Evolutionary conservation across 306 rosid genomes (phyloP), one percentile per base, ranked within the genome.

Genomic region (Rosa multiflora): DNA sequence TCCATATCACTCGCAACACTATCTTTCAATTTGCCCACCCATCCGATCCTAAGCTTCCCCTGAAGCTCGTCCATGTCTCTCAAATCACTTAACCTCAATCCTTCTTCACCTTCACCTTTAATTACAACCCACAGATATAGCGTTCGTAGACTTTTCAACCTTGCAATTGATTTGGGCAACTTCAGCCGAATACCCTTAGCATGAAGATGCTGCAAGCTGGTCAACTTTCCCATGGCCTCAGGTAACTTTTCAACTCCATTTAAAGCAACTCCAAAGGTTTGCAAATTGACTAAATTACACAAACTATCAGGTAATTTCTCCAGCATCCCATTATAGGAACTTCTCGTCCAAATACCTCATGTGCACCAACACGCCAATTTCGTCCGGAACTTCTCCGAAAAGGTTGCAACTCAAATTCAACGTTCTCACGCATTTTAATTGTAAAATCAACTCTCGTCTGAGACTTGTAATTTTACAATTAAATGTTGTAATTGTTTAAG

Each of bases 381-480:
- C 46, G 2, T 53, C 13, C 0, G 75, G 68, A 2, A 68, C 6
- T 40, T 69, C 9, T 10, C 8, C 0, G 5, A 68, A 2, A 2
- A 0, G 0, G 64, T 6, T 18, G 0, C 8, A 0, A 49, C 18
- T 35, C 67, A 77, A 77, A 21, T 51, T 67, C 15, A 77, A 52
- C 5, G 56, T 67, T 44, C 67, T 77, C 9, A 77, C 10, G 14
- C 75, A 14, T 52, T 59, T 67, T 2, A n/a, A 2, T 51, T 47
- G 70, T 1, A 32, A 20, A 67, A 76, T 5, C 1, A 63, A 29
- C 2, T 29, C 5, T 51, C 6, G 23, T 0, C 0, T 3, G 0
- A 76, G 1, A 0, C 2, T 3, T 5, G 0, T 0, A 26, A 1
- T 6, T 0, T 1, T 0, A 11, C 18, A 63, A 13, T 0, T 0